Conservation (phyloP, 805 yeast species). For the Kluyveromyces lactis region DNA sequence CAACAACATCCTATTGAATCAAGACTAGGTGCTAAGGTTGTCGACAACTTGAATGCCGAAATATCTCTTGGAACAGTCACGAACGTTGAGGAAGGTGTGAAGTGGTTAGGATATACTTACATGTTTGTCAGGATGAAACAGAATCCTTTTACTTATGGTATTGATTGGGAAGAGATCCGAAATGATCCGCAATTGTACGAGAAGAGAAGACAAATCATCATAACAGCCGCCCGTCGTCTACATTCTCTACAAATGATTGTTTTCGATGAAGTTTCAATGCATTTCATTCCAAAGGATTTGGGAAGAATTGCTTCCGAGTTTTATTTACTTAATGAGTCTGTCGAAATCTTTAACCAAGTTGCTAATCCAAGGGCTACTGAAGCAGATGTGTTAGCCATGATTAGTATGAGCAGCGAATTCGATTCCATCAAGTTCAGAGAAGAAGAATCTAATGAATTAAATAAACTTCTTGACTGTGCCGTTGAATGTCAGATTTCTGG, state of each 20-base stretch:
- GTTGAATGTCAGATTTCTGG: slow-evolving; percentile 81
- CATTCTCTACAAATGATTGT: slow-evolving; percentile 89
- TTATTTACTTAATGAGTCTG: slow-evolving; percentile 72
- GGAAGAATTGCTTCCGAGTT: slow-evolving; percentile 95
- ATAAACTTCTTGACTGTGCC: slow-evolving; percentile 46
- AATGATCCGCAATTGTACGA: slow-evolving; percentile 76
- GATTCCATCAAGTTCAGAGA: slow-evolving; percentile 82
- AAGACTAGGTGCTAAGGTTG: slow-evolving; percentile 61
- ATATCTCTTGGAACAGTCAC: slow-evolving; percentile 93
- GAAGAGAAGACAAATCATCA: slow-evolving; percentile 66
- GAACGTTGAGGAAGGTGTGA: slow-evolving; percentile 86
- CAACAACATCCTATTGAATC: slow-evolving; percentile 98
- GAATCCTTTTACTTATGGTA: slow-evolving; percentile 87
- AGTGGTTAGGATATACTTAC: slow-evolving; percentile 97
- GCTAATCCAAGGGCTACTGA: slow-evolving; percentile 81
- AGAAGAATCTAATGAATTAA: slow-evolving; percentile 76
- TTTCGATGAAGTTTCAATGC: slow-evolving; percentile 75
- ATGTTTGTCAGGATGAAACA: slow-evolving; percentile 89
- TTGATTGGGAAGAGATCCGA: slow-evolving; percentile 76
- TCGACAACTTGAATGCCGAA: slow-evolving; percentile 93
- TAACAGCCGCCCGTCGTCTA: slow-evolving; percentile 72
- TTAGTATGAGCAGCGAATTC: slow-evolving; percentile 89
- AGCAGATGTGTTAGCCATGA: slow-evolving; percentile 82
- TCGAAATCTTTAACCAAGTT: slow-evolving; percentile 83
- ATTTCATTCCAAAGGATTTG: slow-evolving; percentile 75